Evolutionary conservation across 208 protist genomes (phyloP).

Genomic region (Tritrichomonas musculus): DNA sequence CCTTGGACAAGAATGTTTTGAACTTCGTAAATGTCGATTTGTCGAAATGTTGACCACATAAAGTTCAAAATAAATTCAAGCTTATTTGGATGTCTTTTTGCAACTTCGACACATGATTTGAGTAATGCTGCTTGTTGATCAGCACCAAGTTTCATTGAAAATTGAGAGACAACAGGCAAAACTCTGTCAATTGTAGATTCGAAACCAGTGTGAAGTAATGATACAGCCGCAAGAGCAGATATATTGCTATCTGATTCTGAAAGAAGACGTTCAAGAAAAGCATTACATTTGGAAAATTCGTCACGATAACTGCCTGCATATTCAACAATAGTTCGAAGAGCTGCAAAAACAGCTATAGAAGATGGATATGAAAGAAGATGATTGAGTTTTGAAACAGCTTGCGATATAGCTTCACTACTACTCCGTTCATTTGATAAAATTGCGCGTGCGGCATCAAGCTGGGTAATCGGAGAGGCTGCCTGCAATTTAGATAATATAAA

Average conservation of each 20-base stretch:
- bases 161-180: background rate
- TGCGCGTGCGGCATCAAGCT: background rate
- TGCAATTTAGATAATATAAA: background rate
- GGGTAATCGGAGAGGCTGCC: background rate
- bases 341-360: background rate
- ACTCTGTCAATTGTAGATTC: slow-evolving; percentile 27
- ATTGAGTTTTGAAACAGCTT: background rate
- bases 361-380: background rate
- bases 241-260: background rate
- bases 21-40: background rate
- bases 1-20: background rate
- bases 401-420: background rate
- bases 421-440: background rate
- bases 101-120: background rate
- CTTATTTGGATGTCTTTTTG: background rate
- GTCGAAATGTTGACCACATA: background rate
- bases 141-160: background rate
- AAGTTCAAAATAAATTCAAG: background rate
- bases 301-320: background rate
- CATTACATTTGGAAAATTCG: background rate
- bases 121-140: background rate
- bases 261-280: background rate
- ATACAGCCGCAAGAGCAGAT: background rate
- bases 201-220: background rate
- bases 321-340: background rate